phyloP scores from a whole-genome alignment of 768 basidiomycete genomes.

The Kockovaella imperatae region DNA sequence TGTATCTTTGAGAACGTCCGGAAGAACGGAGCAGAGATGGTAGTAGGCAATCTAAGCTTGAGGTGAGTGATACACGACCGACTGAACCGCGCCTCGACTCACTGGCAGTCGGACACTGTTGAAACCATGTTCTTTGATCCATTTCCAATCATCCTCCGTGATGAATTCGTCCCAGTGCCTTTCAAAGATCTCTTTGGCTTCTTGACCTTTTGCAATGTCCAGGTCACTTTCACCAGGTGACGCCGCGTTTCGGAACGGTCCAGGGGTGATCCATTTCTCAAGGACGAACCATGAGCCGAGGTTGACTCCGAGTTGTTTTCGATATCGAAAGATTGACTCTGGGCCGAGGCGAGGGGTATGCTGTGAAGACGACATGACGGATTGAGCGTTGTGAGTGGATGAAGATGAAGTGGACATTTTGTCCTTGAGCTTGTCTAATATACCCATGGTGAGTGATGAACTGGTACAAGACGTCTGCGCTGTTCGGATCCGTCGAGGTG shows the following conservation, averaged over 20 bases:
- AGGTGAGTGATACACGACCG: neutral
- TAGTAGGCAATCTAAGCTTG: conserved; percentile 61
- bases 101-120: conserved; percentile 61
- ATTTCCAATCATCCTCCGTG: conserved; percentile 68
- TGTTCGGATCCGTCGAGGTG: no score
- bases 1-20: conserved; percentile 59
- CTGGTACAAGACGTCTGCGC: no score
- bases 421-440: conserved; percentile 40
- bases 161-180: conserved; percentile 75
- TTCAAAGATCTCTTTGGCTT: conserved; percentile 53
- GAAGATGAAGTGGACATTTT: conserved; percentile 15
- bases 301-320: conserved; percentile 74
- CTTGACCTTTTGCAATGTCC: conserved; percentile 52
- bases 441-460: conserved; percentile 37
- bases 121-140: conserved; percentile 54
- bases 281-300: conserved; percentile 66
- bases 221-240: conserved; percentile 55
- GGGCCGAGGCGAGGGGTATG: conserved; percentile 14
- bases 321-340: conserved; percentile 54
- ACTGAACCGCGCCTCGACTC: conserved; percentile 21
- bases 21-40: conserved; percentile 68
- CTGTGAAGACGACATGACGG: neutral
- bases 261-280: conserved; percentile 62
- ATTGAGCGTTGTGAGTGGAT: conserved; percentile 7
- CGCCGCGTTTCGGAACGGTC: conserved; percentile 52